These are phyloP conservation scores for Obba rivulosa DNA, from an alignment of 768 basidiomycete genomes.

Conservation along the genomic window DNA sequence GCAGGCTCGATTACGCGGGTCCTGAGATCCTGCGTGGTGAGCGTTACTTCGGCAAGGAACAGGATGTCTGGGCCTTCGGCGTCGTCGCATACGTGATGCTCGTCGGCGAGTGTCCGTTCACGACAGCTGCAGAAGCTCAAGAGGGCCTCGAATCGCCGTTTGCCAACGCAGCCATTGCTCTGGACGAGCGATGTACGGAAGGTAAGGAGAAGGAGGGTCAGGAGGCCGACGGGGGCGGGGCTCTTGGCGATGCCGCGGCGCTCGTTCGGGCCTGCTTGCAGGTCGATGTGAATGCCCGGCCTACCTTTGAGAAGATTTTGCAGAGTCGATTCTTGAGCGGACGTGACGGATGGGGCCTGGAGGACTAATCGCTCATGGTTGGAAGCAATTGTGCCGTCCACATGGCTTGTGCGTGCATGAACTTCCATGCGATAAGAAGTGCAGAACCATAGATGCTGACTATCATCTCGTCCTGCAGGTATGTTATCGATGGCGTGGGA, in stretches of 20 bases:
- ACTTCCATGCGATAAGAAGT: slow-evolving; percentile 9
- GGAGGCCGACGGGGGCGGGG: slow-evolving; percentile 79
- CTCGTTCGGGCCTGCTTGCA: slow-evolving; percentile 82
- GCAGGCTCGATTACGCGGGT: slow-evolving; percentile 87
- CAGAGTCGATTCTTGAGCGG: slow-evolving; percentile 80
- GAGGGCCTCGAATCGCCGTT: slow-evolving; percentile 75
- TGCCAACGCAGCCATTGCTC: slow-evolving; percentile 65
- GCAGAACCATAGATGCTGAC: slow-evolving; percentile 5
- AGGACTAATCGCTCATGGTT: slow-evolving; percentile 9
- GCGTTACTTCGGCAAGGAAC: slow-evolving; percentile 91
- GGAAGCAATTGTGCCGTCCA: neutral
- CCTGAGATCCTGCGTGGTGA: slow-evolving; percentile 96
- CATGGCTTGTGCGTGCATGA: slow-evolving; percentile 17
- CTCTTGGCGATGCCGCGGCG: slow-evolving; percentile 77
- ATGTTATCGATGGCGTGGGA: slow-evolving; percentile 19
- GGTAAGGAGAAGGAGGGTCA: slow-evolving; percentile 68
- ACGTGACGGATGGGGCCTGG: slow-evolving; percentile 64
- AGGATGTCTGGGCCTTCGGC: slow-evolving; percentile 98
- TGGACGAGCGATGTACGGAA: slow-evolving; percentile 78
- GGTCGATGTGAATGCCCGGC: slow-evolving; percentile 71
- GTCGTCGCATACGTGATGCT: slow-evolving; percentile 95
- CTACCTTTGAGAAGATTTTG: slow-evolving; percentile 80
- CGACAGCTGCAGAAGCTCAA: slow-evolving; percentile 87
- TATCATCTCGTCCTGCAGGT: slow-evolving; percentile 9
- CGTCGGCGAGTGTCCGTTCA: slow-evolving; percentile 88